A percentile compares a stretch with the other conserved stretches of the same genome.
Conservation (phyloP, 2,329 filamentous ascomycete species). For the Colletotrichum limetticola region DNA sequence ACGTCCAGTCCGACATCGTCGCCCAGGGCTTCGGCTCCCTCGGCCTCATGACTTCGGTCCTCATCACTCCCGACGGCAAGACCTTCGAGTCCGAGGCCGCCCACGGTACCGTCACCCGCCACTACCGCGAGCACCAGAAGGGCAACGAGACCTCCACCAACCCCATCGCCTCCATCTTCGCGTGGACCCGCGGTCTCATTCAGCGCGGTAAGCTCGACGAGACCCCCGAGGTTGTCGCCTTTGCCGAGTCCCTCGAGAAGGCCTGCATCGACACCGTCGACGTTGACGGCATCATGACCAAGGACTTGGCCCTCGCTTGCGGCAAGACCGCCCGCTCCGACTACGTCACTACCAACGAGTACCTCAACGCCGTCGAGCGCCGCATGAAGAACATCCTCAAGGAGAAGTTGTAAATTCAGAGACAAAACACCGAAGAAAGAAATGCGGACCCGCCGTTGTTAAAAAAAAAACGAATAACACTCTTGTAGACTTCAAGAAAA, state of each 20-base stretch:
- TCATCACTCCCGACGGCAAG: conserved; percentile 96
- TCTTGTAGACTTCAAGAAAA: neutral
- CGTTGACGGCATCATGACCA: conserved; percentile 96
- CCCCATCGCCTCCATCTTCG: conserved; percentile 98
- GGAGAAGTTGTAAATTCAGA: conserved; percentile 72
- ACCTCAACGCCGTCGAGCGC: conserved; percentile 91
- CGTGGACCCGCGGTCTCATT: conserved; percentile 94
- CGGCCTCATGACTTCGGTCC: conserved; percentile 97
- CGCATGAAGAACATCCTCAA: conserved; percentile 84
- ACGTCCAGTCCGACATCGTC: conserved; percentile 98
- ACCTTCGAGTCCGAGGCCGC: conserved; percentile 98
- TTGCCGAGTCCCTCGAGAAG: conserved; percentile 90
- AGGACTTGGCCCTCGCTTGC: conserved; percentile 95
- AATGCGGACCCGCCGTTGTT: neutral
- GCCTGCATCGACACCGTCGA: conserved; percentile 96
- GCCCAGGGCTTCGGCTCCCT: conserved; percentile 98
- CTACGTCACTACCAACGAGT: conserved; percentile 93
- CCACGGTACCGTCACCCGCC: conserved; percentile 97
- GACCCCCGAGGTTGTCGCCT: conserved; percentile 91
- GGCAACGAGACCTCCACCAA: conserved; percentile 97
- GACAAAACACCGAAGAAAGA: neutral
- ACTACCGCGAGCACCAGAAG: conserved; percentile 99
- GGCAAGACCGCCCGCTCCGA: conserved; percentile 86
- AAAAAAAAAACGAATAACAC: neutral
- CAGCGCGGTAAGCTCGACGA: conserved; percentile 94